Conservation (phyloP, 306 rosid species). For the Malus sylvestris region DNA sequence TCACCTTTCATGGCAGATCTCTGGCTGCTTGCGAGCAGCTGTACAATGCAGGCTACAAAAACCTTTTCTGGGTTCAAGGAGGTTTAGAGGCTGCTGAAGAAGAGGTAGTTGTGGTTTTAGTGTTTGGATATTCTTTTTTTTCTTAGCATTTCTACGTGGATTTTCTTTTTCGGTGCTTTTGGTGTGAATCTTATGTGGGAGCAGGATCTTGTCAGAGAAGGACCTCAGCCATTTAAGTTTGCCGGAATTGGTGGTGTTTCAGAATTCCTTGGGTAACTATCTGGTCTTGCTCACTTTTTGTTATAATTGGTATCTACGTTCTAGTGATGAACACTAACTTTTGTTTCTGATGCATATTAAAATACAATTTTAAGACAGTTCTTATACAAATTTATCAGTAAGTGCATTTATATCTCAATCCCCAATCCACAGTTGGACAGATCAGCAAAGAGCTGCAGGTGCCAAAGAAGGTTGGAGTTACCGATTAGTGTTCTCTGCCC, state of each 20-base stretch:
- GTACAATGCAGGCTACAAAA: constrained; percentile 69
- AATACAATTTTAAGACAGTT: neutral
- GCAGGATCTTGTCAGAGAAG: constrained; percentile 89
- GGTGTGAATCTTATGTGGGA: constrained; percentile 23
- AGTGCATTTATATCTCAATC: neutral
- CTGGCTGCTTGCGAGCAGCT: constrained; percentile 88
- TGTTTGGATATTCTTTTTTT: constrained; percentile 6
- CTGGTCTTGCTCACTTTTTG: neutral
- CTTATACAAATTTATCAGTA: constrained; percentile 5
- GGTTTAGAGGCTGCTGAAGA: constrained; percentile 89
- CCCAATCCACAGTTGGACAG: constrained; percentile 63
- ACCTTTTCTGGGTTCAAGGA: constrained; percentile 95
- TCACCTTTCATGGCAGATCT: constrained; percentile 43
- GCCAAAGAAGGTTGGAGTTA: constrained; percentile 89
- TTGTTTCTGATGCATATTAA: neutral
- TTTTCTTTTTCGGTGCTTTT: neutral
- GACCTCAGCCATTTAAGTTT: constrained; percentile 72
- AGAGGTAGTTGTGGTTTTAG: constrained; percentile 43
- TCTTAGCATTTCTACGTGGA: neutral
- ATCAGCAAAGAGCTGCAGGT: constrained; percentile 82
- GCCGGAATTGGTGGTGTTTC: constrained; percentile 90
- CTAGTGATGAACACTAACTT: neutral
- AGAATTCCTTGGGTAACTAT: constrained; percentile 79
- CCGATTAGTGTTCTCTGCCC: constrained; percentile 75
- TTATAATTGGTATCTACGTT: neutral